Conservation (phyloP, 257 asterid species). For the Mentha longifolia region DNA sequence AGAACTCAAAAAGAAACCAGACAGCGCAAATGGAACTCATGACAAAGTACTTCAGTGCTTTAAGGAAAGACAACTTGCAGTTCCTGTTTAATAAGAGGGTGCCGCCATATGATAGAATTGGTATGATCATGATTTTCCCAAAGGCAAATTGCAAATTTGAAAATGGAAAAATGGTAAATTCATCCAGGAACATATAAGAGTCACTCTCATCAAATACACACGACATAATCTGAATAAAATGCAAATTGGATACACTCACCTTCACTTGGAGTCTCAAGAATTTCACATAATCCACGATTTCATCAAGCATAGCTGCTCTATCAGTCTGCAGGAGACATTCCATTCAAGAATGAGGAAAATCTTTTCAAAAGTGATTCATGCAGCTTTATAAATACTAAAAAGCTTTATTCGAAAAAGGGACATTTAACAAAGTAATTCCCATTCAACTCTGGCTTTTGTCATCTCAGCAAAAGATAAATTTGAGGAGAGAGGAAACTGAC, state of each 20-base stretch:
- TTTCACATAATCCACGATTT: constrained; percentile 94
- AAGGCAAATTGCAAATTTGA: not conserved
- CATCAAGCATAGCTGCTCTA: constrained; percentile 98
- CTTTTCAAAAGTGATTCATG: not conserved
- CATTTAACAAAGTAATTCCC: not conserved
- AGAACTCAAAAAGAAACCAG: constrained; percentile 21
- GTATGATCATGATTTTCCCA: constrained; percentile 17
- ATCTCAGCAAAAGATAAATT: constrained; percentile 6
- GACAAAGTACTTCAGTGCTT: constrained; percentile 17
- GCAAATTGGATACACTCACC: constrained; percentile 46
- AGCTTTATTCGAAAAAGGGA: not conserved
- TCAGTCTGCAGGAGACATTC: constrained; percentile 65
- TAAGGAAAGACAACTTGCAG: constrained; percentile 2
- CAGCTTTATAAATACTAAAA: not conserved
- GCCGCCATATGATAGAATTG: not conserved
- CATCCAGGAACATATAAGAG: not conserved
- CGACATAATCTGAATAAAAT: not conserved
- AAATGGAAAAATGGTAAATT: not conserved
- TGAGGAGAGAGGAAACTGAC: constrained; percentile 40
- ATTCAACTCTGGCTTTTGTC: not conserved
- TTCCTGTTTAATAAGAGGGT: constrained; percentile 24
- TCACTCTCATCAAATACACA: not conserved
- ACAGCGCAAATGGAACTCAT: constrained; percentile 14
- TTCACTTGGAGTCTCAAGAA: constrained; percentile 96
- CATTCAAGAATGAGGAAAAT: constrained; percentile 28